Evolutionary conservation across 2,329 filamentous ascomycete species (phyloP).

Genomic region (Grosmannia huntii): DNA sequence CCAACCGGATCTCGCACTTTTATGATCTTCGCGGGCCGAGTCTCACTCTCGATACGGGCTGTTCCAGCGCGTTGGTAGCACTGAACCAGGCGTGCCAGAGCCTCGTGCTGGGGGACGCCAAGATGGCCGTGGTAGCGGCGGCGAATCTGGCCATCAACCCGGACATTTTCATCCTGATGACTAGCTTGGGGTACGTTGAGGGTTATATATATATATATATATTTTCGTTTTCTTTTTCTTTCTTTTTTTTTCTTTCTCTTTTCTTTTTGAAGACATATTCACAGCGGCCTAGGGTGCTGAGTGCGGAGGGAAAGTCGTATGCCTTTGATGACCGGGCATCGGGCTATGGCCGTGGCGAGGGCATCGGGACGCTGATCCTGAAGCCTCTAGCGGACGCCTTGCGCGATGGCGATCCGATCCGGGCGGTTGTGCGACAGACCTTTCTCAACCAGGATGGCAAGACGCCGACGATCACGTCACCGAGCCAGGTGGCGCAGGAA

Average conservation of each 20-base stretch:
- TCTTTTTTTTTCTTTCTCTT: neutral
- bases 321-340: constrained; percentile 29
- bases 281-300: constrained; percentile 15
- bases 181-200: neutral
- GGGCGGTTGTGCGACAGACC: constrained; percentile 18
- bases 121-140: neutral
- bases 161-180: neutral
- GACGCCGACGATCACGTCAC: constrained; percentile 10
- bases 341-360: constrained; percentile 39
- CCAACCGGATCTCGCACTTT: constrained; percentile 28
- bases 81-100: constrained; percentile 25
- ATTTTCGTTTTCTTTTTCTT: too few species aligned
- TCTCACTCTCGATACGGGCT: constrained; percentile 31
- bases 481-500: constrained; percentile 15
- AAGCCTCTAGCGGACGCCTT: constrained; percentile 26
- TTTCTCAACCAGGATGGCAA: constrained; percentile 12
- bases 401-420: constrained; percentile 23
- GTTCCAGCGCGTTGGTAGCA: constrained; percentile 26
- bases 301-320: constrained; percentile 8
- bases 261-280: neutral
- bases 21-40: constrained; percentile 28
- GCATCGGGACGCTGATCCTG: constrained; percentile 27
- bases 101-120: constrained; percentile 10
- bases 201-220: too few species aligned
- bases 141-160: constrained; percentile 5